A percentile compares a stretch with the other conserved stretches of the same genome.
phyloP scores from a whole-genome alignment of 2,329 filamentous ascomycete species.

The Pleoardoris graminearum region DNA sequence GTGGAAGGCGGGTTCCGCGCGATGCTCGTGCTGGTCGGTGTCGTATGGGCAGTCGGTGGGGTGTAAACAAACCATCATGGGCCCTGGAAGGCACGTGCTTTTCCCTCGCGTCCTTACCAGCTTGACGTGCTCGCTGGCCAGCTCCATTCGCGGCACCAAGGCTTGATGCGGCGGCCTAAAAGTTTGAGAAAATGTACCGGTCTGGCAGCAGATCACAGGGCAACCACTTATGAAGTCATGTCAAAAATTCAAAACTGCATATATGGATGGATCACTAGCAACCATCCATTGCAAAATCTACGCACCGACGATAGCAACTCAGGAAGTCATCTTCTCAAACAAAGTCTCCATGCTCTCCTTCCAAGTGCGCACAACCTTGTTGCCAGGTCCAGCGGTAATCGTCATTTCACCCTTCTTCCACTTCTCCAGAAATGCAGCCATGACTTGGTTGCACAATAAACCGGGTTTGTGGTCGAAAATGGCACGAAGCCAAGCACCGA shows the following conservation, averaged over 20 bases:
- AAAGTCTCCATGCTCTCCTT: conserved; percentile 44
- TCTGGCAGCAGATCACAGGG: no score
- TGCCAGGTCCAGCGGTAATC: no score
- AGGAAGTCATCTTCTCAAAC: conserved; percentile 29
- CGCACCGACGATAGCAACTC: background rate
- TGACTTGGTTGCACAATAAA: conserved; percentile 64
- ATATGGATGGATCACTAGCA: no score
- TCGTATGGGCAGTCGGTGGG: conserved; percentile 4
- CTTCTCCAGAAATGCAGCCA: conserved; percentile 61
- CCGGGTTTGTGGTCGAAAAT: conserved; percentile 58
- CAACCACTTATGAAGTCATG: no score
- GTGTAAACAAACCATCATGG: background rate
- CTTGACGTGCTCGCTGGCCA: no score
- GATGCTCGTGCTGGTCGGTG: background rate
- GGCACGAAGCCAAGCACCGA: conserved; percentile 59
- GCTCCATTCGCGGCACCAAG: background rate
- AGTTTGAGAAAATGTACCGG: no score
- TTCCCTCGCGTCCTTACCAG: background rate
- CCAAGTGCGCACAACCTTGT: conserved; percentile 54
- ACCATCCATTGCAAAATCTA: background rate
- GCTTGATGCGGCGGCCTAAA: no score
- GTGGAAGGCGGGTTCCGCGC: background rate
- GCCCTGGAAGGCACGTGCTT: background rate
- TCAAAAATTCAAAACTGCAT: no score
- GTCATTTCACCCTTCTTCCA: conserved; percentile 54